Evolutionary conservation across 352 stramenopile species (phyloP).

Genomic region (Phytophthora capsici): DNA sequence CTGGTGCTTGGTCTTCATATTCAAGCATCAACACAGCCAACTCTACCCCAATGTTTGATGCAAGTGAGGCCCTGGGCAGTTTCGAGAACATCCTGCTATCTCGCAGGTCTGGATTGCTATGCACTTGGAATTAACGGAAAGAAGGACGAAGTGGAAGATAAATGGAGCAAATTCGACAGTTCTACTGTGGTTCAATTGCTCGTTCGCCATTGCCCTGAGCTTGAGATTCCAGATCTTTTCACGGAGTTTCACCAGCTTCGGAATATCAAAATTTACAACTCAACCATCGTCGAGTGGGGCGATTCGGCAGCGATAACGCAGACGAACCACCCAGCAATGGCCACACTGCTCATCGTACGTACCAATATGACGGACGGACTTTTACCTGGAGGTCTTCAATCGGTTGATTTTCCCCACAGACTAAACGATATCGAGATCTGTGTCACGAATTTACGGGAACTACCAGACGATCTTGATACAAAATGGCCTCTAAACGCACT

Average conservation of each 20-base stretch:
- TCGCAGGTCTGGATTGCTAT: conserved; percentile 42
- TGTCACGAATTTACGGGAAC: conserved; percentile 38
- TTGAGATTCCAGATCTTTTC: conserved; percentile 39
- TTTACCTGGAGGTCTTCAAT: conserved; percentile 44
- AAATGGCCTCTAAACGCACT: conserved; percentile 36
- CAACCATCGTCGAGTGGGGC: conserved; percentile 37
- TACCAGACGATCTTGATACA: conserved; percentile 43
- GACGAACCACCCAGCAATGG: conserved; percentile 30
- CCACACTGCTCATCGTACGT: conserved; percentile 38
- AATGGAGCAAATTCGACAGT: conserved; percentile 37
- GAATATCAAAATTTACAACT: conserved; percentile 51
- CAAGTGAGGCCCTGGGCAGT: conserved; percentile 44
- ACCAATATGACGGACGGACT: conserved; percentile 42
- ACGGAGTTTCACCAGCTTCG: conserved; percentile 30
- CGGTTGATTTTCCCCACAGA: conserved; percentile 32
- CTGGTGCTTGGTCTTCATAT: conserved; percentile 28
- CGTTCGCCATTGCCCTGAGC: conserved; percentile 41
- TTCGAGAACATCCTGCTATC: conserved; percentile 37
- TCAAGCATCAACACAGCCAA: conserved; percentile 16
- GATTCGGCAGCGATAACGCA: conserved; percentile 28
- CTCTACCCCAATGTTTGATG: conserved; percentile 31
- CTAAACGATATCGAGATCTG: conserved; percentile 51
- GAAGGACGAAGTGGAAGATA: conserved; percentile 10
- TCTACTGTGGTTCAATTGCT: conserved; percentile 35
- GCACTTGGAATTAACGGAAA: conserved; percentile 17